A percentile compares a stretch with the other conserved stretches of the same genome.
Evolutionary conservation across 352 stramenopile genomes (phyloP).

Genomic region (Globisporangium viniferum): DNA sequence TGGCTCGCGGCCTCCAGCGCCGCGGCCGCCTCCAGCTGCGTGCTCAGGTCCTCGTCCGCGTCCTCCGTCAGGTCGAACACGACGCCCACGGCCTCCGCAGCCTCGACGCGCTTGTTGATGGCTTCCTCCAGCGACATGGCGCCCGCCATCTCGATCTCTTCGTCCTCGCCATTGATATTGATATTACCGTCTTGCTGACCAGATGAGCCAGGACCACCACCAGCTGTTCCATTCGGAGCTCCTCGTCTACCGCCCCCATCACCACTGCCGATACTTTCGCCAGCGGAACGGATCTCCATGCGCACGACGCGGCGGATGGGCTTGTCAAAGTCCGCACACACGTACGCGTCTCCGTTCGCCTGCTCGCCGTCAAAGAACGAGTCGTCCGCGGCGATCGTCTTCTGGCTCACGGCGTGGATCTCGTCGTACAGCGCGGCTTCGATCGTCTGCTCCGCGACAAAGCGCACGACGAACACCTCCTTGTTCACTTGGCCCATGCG

Average conservation of each 20-base stretch:
- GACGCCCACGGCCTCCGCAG: conserved; percentile 44
- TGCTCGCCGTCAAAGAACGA: conserved; percentile 71
- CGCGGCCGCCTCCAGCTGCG: conserved; percentile 29
- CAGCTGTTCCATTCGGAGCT: background rate
- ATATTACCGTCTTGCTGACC: background rate
- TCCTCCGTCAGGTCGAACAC: conserved; percentile 74
- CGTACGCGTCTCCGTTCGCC: conserved; percentile 40
- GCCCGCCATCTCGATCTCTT: conserved; percentile 68
- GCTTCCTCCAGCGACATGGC: conserved; percentile 74
- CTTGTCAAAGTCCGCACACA: conserved; percentile 51
- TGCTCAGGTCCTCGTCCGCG: conserved; percentile 29
- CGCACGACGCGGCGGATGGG: conserved; percentile 56
- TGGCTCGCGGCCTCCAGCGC: conserved; percentile 10
- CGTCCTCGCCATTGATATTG: conserved; percentile 16
- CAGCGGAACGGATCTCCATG: conserved; percentile 37
- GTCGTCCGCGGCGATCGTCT: conserved; percentile 44
- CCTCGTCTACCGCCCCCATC: conserved; percentile 2
- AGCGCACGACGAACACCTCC: conserved; percentile 64
- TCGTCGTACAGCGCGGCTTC: conserved; percentile 72
- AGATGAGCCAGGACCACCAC: background rate
- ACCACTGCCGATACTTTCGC: conserved; percentile 3
- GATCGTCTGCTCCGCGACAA: conserved; percentile 73
- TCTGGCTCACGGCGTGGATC: conserved; percentile 53
- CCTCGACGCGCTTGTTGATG: conserved; percentile 57
- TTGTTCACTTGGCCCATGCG: conserved; percentile 82